Base-by-base conservation (phyloP, 768 basidiomycete genomes). In the Saitozyma sp. region DNA sequence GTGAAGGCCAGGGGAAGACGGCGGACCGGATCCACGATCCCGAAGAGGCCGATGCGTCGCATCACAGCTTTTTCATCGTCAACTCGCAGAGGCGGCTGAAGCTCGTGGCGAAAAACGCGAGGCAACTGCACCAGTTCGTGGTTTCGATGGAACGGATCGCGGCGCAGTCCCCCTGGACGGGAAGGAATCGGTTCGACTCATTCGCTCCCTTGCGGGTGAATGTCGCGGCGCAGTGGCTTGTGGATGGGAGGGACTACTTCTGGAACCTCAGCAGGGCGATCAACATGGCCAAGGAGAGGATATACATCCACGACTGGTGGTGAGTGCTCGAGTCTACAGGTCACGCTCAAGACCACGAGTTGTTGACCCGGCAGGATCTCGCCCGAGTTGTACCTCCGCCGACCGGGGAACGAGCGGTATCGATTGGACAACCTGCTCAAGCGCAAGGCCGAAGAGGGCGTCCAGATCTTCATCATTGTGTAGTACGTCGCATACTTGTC, bases 221-320 rank as follows among this genome's bases (percentile, higher is more conserved):
- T 71, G 94, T 94, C 6, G 89, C 93, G 29, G 90, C 94, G 6
- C 94, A 98, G 71, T 99, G 95, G 95, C 86, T 99, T 2, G 93
- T 98, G 16, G 95, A 99, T 79, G 95, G 95, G 16, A 87, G 95
- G 10, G 95, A 99, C 78, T 99, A 99, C 75, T 95, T 92, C 80
- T 99, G 95, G 96, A 95, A 94, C 74, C 81, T 99, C 20, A 91
- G 91, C 20, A 85, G 91, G 46, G 95, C 95, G 0, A 88, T 99
- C 52, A 83, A 90, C 29, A 84, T 96, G 69, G 95, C 95, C 0
- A 88, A 88, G 76, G 88, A 92, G 71, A 84, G 81, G 50, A 92
- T 96, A 59, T 94, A 92, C 75, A 96, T 97, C 43, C 96, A 98
- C 75, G 95, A 95, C 79, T 97, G 95, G 95, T 98, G 95, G 96